These are phyloP conservation scores for Medicago arabica DNA, from an alignment of 306 rosid species.

Conservation along the genomic window DNA sequence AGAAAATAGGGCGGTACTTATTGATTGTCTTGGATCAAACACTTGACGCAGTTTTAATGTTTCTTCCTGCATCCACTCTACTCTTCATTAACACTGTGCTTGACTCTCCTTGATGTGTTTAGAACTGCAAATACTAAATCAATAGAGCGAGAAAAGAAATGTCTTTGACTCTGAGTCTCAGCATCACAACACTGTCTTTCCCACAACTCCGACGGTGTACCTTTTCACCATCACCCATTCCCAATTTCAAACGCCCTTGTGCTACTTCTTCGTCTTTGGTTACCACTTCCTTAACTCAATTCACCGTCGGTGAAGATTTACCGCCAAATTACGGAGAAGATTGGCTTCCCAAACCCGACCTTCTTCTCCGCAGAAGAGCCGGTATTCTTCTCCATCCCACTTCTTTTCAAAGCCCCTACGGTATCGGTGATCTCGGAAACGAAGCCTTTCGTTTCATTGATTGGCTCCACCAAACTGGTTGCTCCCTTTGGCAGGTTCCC, in stretches of 20 bases:
- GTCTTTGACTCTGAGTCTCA: conserved; percentile 35
- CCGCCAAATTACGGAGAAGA: conserved; percentile 69
- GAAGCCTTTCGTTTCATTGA: conserved; percentile 84
- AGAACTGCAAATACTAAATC: too few relatives aligned
- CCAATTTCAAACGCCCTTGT: not conserved
- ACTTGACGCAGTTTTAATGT: not conserved
- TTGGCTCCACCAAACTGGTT: conserved; percentile 81
- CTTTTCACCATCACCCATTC: not conserved
- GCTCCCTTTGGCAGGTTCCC: conserved; percentile 90
- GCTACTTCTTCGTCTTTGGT: conserved; percentile 13
- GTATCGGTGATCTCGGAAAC: conserved; percentile 86
- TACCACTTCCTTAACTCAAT: conserved; percentile 20
- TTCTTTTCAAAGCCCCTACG: conserved; percentile 82
- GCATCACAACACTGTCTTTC: not conserved
- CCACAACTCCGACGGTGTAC: not conserved
- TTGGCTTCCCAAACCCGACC: conserved; percentile 57
- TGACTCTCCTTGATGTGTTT: too few relatives aligned
- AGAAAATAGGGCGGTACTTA: too few relatives aligned
- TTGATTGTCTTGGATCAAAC: too few relatives aligned
- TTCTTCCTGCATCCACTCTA: conserved; percentile 2
- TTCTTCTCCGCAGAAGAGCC: conserved; percentile 68
- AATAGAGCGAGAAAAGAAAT: conserved; percentile 18
- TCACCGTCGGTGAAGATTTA: conserved; percentile 52
- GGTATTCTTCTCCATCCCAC: conserved; percentile 93
- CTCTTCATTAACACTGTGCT: not conserved